Base-by-base conservation (phyloP, 2,329 filamentous ascomycete genomes). In the Hymenoscyphus scutula region DNA sequence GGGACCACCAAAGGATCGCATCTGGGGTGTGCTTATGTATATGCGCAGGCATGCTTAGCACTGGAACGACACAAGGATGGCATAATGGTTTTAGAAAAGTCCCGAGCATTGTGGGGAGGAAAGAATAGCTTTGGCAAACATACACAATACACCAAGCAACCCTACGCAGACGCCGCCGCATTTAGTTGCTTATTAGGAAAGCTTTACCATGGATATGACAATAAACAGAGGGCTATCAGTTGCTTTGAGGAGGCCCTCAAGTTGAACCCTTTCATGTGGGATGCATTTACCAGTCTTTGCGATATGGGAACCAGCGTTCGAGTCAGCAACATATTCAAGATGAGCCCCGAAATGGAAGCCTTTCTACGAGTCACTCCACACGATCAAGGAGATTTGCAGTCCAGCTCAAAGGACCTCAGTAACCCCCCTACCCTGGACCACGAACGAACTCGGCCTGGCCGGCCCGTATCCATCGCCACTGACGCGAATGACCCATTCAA, bases 241-340 rank as follows among this genome's bases (percentile, higher is more conserved):
- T 92, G 86, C 75, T 98, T 95, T 73, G 92, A 96, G 68, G 92
- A 96, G 64, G 87, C 93, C 5, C 79, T 99, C 70, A 96, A 93
- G 77, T 76, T 88, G 60, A 99, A 98, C 72, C 93, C 95, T 1
- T 94, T 98, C 76, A 95, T 97, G 85, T 99, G 95, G 95, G 95
- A 99, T 80, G 93, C 94, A 0, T 98, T 98, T 71, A 87, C 89
- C 25, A 89, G 86, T 17, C 82, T 99, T 7, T 97, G 93, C 74
- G 92, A 97, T 73, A 91, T 85, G 87, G 91, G 91, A 3, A 89
- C 92, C 53, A 88, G 87, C 68, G 83, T 98, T 60, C 87, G 90
- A 61, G 87, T 95, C 10, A 84, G 88, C 29, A 97, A 96, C 71
- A 90, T 97, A 65, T 99, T 97, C 78, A 92, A 88, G 73, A 78